phyloP scores from a whole-genome alignment of 1,139 yeast genomes.

The Saccharomyces hybrid region DNA sequence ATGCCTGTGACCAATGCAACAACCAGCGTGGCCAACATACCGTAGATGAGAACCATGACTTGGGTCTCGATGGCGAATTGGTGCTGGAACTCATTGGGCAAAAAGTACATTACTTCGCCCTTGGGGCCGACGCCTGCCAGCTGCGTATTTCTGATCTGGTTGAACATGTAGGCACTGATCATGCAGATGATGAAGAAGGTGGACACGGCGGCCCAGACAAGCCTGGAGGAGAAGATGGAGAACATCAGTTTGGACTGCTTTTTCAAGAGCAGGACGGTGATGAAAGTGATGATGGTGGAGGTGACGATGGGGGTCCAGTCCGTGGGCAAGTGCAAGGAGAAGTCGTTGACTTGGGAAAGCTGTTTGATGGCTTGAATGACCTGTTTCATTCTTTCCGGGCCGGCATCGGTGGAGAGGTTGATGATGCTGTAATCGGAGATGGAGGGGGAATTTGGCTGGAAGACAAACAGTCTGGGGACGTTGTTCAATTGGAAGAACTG shows the following conservation, averaged over 20 bases:
- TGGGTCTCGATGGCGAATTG: slow-evolving; percentile 87
- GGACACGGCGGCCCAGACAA: slow-evolving; percentile 61
- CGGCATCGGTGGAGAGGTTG: slow-evolving; percentile 12
- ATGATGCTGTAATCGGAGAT: not conserved
- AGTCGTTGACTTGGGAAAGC: slow-evolving; percentile 27
- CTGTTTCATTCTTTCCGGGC: slow-evolving; percentile 20
- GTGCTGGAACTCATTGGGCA: slow-evolving; percentile 55
- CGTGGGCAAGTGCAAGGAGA: slow-evolving; percentile 50
- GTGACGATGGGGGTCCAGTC: slow-evolving; percentile 47
- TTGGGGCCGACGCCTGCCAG: slow-evolving; percentile 51
- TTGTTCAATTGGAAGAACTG: slow-evolving; percentile 50
- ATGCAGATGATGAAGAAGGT: slow-evolving; percentile 58
- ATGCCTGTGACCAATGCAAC: slow-evolving; percentile 44
- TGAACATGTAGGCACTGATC: slow-evolving; percentile 90
- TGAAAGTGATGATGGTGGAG: slow-evolving; percentile 33
- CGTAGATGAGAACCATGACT: slow-evolving; percentile 57
- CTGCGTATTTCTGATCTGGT: slow-evolving; percentile 72
- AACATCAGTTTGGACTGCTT: slow-evolving; percentile 30
- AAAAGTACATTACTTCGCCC: slow-evolving; percentile 56
- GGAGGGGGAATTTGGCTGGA: slow-evolving; percentile 40
- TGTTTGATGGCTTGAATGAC: slow-evolving; percentile 27
- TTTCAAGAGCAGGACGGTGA: slow-evolving; percentile 24
- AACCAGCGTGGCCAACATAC: slow-evolving; percentile 44
- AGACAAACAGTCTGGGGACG: slow-evolving; percentile 72
- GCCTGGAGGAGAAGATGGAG: slow-evolving; percentile 35